Base-by-base conservation (phyloP, 495 filamentous ascomycete genomes). In the Podospora didyma region DNA sequence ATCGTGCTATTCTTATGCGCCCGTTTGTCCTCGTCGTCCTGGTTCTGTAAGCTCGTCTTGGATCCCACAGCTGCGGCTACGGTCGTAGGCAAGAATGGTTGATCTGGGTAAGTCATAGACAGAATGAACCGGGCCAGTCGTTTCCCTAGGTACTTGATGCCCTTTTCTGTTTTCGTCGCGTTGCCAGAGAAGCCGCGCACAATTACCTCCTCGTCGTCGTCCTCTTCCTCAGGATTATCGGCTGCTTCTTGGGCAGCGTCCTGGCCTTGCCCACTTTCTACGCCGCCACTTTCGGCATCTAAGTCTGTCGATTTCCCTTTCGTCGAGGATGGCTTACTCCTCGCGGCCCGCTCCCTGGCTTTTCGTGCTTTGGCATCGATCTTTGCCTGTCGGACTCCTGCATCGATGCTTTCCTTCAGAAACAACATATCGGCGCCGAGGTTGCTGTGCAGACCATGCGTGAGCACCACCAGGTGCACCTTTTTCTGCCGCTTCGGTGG, bases 381-480 rank as follows among this genome's bases (percentile, higher is more conserved):
- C 50, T 84, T 84, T 17, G 87, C 83, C 64, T 89, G 83, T 58
- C 77, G 86, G 2, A 85, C 85, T 23, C 89, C 84, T 31, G 86
- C 84, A 70, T 98, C 95, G 51, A 98, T 97, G 62, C 90, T 92
- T 69, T 98, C 94, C 66, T 98, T 98, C 62, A 98, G 70, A 68
- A 89, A 98, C 24, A 98, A 76, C 95, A 98, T 96, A 73, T 98
- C 94, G 41, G 90, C 85, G 2, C 95, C 91, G n/a, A 96, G 79
- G 72, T 98, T 98, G 72, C 92, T 95, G 69, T 97, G 94, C 58
- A 98, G 71, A 1, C 94, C 94, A 76, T 98, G 94, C 0, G 94
- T 97, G 52, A 98, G 67, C 7, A 98, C 79, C 9, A 98, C 94
- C 55, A 98, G 75, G 65, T 98, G 94, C 0, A 97, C 75, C 62